phyloP scores from a whole-genome alignment of 2,329 filamentous ascomycete species.

The Ceratocystiopsis brevicomis region DNA sequence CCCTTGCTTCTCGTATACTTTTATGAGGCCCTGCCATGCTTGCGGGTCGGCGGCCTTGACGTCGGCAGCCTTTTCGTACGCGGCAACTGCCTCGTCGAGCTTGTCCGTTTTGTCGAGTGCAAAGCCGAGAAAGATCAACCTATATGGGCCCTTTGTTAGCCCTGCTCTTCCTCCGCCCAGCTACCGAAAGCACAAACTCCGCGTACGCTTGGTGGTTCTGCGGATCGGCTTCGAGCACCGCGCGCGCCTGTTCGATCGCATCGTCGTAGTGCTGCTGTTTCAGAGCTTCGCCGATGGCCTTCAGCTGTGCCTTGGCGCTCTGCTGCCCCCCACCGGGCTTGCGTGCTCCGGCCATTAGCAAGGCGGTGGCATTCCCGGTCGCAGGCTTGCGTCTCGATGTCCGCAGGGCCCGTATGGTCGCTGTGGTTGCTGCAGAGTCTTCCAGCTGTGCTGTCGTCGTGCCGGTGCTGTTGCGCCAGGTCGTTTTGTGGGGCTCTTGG shows the following conservation, averaged over 20 bases:
- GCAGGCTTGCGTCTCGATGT: too few species aligned
- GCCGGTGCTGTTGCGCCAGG: too few species aligned
- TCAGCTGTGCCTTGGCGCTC: constrained; percentile 52
- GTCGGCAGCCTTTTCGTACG: constrained; percentile 53
- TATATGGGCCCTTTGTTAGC: neutral
- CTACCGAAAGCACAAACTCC: neutral
- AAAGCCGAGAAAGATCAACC: constrained; percentile 69
- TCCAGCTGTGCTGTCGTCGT: too few species aligned
- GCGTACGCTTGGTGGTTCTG: constrained; percentile 66
- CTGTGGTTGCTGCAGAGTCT: too few species aligned
- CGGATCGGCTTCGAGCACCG: constrained; percentile 51
- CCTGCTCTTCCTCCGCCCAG: neutral
- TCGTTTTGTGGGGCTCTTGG: too few species aligned
- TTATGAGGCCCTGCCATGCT: constrained; percentile 78
- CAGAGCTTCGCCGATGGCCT: constrained; percentile 61
- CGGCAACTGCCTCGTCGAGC: constrained; percentile 52
- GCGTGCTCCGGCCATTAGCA: constrained; percentile 5
- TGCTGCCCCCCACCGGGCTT: constrained; percentile 23
- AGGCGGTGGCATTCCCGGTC: too few species aligned
- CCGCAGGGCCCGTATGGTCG: too few species aligned
- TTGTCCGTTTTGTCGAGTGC: constrained; percentile 60
- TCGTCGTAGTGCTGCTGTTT: constrained; percentile 64
- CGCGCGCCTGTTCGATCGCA: constrained; percentile 48
- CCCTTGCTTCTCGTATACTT: constrained; percentile 65
- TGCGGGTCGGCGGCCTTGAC: constrained; percentile 61